Evolutionary conservation across 495 filamentous ascomycete species (phyloP).

Genomic region (Pseudoneurospora amorphoporcata): DNA sequence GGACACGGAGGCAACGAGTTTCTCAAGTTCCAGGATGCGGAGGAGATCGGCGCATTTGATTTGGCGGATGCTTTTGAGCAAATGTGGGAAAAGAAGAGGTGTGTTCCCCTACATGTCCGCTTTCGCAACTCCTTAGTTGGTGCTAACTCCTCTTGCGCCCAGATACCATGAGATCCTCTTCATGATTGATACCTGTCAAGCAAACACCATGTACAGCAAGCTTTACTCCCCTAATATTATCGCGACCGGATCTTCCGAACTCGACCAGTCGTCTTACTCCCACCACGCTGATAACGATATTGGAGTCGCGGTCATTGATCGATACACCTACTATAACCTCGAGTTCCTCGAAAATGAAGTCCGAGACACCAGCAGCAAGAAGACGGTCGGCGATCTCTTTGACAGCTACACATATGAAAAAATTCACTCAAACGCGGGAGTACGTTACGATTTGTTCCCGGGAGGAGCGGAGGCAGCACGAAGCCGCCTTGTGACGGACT

Average conservation of each 20-base stretch:
- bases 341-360: constrained; percentile 93
- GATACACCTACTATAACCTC: constrained; percentile 97
- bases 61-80: constrained; percentile 96
- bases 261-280: constrained; percentile 89
- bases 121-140: not conserved
- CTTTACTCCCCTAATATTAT: constrained; percentile 97
- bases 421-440: constrained; percentile 86
- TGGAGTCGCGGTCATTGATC: constrained; percentile 94
- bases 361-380: constrained; percentile 67
- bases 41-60: constrained; percentile 95
- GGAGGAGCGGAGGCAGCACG: constrained; percentile 65
- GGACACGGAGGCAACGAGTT: constrained; percentile 98
- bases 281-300: constrained; percentile 97
- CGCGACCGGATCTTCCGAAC: constrained; percentile 84
- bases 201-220: constrained; percentile 97
- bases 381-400: constrained; percentile 85
- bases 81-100: constrained; percentile 99
- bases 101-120: constrained; percentile 8
- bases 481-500: constrained; percentile 76
- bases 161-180: constrained; percentile 91
- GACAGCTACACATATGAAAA: constrained; percentile 91
- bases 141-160: not conserved
- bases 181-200: constrained; percentile 99
- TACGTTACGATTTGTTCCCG: constrained; percentile 84
- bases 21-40: constrained; percentile 94